Evolutionary conservation across 352 stramenopile species (phyloP).

Genomic region (Pythium monospermum): DNA sequence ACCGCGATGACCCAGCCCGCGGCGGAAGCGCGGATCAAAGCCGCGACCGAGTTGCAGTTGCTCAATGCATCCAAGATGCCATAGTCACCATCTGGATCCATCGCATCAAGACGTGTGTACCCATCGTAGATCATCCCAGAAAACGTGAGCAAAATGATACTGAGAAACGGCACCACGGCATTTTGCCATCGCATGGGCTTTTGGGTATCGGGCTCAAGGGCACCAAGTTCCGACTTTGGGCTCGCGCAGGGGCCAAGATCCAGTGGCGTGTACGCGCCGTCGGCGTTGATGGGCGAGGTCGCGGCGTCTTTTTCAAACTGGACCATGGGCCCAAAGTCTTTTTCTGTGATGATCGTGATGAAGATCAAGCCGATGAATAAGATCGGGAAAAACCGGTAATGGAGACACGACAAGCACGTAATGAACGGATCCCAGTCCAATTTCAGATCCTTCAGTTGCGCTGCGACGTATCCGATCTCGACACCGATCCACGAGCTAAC

Average conservation of each 20-base stretch:
- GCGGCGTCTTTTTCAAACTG: conserved; percentile 81
- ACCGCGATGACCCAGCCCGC: conserved; percentile 73
- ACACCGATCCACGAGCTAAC: conserved; percentile 89
- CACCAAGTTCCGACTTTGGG: conserved; percentile 51
- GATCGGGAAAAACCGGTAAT: conserved; percentile 87
- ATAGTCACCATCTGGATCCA: conserved; percentile 42
- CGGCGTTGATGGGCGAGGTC: conserved; percentile 57
- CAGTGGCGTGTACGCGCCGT: conserved; percentile 53
- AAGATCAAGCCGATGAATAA: conserved; percentile 88
- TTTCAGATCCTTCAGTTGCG: conserved; percentile 65
- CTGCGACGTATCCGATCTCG: conserved; percentile 85
- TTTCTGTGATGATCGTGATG: conserved; percentile 87
- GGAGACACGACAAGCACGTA: conserved; percentile 75
- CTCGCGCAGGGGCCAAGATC: conserved; percentile 66
- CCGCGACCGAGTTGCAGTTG: conserved; percentile 72
- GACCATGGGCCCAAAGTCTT: conserved; percentile 85
- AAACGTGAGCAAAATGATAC: conserved; percentile 82
- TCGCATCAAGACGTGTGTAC: conserved; percentile 40
- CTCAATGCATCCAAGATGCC: conserved; percentile 66
- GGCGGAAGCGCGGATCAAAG: conserved; percentile 71
- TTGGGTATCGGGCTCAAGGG: conserved; percentile 60
- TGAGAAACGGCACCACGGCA: conserved; percentile 76
- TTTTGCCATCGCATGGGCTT: conserved; percentile 84
- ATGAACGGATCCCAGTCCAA: conserved; percentile 87
- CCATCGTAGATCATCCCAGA: conserved; percentile 86